Evolutionary conservation across 805 yeast species (phyloP).

Genomic region (Monosporozyma servazzii): DNA sequence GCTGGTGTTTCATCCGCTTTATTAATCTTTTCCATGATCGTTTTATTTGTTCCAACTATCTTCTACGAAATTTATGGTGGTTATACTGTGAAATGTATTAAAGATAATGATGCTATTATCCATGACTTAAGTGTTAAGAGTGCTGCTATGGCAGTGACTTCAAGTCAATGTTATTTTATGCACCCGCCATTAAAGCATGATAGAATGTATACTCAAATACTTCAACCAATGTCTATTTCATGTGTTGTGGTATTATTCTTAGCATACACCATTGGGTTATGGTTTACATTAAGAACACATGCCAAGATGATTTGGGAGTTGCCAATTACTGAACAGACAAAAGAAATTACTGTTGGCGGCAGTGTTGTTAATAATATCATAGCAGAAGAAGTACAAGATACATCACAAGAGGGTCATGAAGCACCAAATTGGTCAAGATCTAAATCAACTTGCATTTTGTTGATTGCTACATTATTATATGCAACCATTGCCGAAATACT

Average conservation of each 20-base stretch:
- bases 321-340: constrained; percentile 17
- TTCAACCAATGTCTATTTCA: constrained; percentile 72
- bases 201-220: constrained; percentile 50
- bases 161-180: constrained; percentile 53
- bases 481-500: constrained; percentile 91
- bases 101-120: constrained; percentile 2
- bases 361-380: constrained; percentile 2
- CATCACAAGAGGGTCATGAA: constrained; percentile 64
- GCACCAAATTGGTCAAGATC: constrained; percentile 94
- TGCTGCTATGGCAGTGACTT: constrained; percentile 37
- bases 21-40: constrained; percentile 82
- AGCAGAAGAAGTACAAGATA: constrained; percentile 23
- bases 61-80: constrained; percentile 86
- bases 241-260: constrained; percentile 75
- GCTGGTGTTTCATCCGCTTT: constrained; percentile 97
- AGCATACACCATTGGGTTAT: constrained; percentile 80
- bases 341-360: constrained; percentile 10
- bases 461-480: constrained; percentile 77
- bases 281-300: constrained; percentile 91
- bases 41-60: constrained; percentile 86
- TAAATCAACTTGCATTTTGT: constrained; percentile 72
- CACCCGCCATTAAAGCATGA: constrained; percentile 72
- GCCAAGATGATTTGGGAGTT: constrained; percentile 91
- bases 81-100: constrained; percentile 62
- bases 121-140: constrained; percentile 21